Percentiles rank a stretch among this genome's conserved stretches.
phyloP scores from a whole-genome alignment of 2,329 filamentous ascomycete species.

The Ophiostoma angusticollis region DNA sequence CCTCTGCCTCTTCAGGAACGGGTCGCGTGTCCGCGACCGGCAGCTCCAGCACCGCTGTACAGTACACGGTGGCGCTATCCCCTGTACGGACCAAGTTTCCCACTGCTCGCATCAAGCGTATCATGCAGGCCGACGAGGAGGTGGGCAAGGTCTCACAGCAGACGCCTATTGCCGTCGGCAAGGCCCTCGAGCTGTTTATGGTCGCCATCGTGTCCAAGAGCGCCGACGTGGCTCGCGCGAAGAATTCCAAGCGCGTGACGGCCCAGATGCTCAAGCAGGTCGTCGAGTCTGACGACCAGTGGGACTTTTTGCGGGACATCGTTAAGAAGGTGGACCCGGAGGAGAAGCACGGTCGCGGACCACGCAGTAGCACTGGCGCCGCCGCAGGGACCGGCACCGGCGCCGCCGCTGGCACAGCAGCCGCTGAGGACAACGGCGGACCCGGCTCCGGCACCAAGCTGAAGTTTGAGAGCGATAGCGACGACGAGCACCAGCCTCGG shows the following conservation, averaged over 20 bases:
- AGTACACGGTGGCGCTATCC: constrained; percentile 40
- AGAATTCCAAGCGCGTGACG: constrained; percentile 79
- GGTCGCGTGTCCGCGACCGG: neutral
- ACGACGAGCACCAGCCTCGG: constrained; percentile 24
- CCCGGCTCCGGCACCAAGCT: constrained; percentile 7
- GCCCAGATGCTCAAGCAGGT: constrained; percentile 86
- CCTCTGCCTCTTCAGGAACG: neutral
- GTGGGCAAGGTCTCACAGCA: constrained; percentile 98
- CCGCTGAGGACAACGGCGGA: no score
- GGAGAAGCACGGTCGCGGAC: constrained; percentile 32
- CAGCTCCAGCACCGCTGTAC: constrained; percentile 14
- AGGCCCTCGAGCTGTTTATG: constrained; percentile 97
- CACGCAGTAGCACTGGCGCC: constrained; percentile 41
- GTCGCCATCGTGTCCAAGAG: constrained; percentile 83
- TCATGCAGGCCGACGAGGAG: constrained; percentile 98
- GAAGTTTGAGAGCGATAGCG: constrained; percentile 17
- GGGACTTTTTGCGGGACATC: constrained; percentile 88
- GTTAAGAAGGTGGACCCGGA: constrained; percentile 62
- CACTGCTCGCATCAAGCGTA: constrained; percentile 92
- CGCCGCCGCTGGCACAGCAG: neutral
- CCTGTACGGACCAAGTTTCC: constrained; percentile 92
- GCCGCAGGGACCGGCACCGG: constrained; percentile 19
- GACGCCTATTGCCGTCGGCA: constrained; percentile 88
- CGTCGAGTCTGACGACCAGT: constrained; percentile 76
- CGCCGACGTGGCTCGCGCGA: constrained; percentile 67